A percentile compares a stretch with the other conserved stretches of the same genome.
These are phyloP conservation scores for Hypoxylon sp. DNA, from an alignment of 2,329 filamentous ascomycete species.

Conservation along the genomic window DNA sequence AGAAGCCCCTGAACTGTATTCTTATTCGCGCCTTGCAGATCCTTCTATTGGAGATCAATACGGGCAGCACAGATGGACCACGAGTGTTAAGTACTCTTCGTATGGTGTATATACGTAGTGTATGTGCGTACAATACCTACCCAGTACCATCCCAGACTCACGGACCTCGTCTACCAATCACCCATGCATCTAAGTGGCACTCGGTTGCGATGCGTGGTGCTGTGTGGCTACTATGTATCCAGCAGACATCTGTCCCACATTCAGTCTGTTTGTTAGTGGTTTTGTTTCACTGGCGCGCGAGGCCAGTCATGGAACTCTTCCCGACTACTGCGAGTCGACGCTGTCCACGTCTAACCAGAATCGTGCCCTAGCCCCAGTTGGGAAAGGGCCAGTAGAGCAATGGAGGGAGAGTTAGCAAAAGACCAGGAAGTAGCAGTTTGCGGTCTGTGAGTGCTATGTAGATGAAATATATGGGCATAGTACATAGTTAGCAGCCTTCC, in stretches of 20 bases:
- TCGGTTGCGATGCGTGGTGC: conserved; percentile 33
- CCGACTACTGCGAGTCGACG: conserved; percentile 28
- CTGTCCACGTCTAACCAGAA: conserved; percentile 26
- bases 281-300: conserved; percentile 28
- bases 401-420: conserved; percentile 20
- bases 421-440: conserved; percentile 1
- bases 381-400: conserved; percentile 24
- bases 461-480: not conserved
- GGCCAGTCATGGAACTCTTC: conserved; percentile 13
- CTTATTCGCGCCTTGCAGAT: conserved; percentile 34
- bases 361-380: conserved; percentile 30
- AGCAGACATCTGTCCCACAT: conserved; percentile 27
- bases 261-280: conserved; percentile 23
- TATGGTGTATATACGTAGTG: conserved; percentile 12
- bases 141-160: conserved; percentile 27
- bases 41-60: conserved; percentile 36
- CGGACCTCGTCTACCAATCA: conserved; percentile 40
- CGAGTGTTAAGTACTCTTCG: conserved; percentile 7
- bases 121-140: not conserved
- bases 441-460: conserved; percentile 14
- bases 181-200: conserved; percentile 37
- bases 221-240: conserved; percentile 22
- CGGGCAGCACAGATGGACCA: conserved; percentile 33
- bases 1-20: conserved; percentile 34
- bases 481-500: conserved; percentile 9